Base-by-base conservation (phyloP, 1,284 basidiomycete genomes). In the Pisolithus thermaeus region DNA sequence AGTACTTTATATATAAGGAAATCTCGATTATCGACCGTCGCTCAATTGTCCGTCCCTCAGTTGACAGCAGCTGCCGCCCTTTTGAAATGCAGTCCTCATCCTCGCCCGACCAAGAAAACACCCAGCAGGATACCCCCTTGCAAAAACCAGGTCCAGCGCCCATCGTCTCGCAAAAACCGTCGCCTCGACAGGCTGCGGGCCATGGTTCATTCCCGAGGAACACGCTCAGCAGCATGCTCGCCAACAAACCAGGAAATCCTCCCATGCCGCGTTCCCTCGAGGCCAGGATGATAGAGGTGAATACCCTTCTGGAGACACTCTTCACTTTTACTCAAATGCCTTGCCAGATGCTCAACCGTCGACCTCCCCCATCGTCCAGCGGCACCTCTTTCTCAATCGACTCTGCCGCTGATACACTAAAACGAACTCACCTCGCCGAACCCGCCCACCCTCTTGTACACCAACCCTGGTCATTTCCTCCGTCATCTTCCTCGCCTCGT, bases 231-330 rank as follows among this genome's bases (percentile, higher is more conserved):
- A 70, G 71, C 35, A 62, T 73, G 42, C 70, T 71, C 63, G 66
- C 66, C 58, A 71, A 63, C 67, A 67, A 62, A 54, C 47, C 58
- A 43, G 73, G 72, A 44, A 69, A 80, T 18, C 83, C 84, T 0
- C 83, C 86, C 47, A 88, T 96, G 56, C 94, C 95, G 0, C 92
- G 94, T 1, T 82, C 84, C 49, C 77, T 98, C 49, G 92, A 94
- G 65, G 91, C 91, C 54, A 97, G 95, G 75, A 90, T 97, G 82
- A 90, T 90, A 49, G 90, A 87, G 20, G 87, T 90, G 59, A 62
- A 83, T 75, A 32, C 32, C 45, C 9, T 37, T 56, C 23, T 6
- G 4, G n/a, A 9, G 25, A 28, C n/a, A 7, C 46, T n/a, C n/a
- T 37, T 16, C 25, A 11, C 9, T 32, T 47, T 18, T 37, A 46